Conservation (phyloP, 495 filamentous ascomycete genomes). For the Penicillium herquei region DNA sequence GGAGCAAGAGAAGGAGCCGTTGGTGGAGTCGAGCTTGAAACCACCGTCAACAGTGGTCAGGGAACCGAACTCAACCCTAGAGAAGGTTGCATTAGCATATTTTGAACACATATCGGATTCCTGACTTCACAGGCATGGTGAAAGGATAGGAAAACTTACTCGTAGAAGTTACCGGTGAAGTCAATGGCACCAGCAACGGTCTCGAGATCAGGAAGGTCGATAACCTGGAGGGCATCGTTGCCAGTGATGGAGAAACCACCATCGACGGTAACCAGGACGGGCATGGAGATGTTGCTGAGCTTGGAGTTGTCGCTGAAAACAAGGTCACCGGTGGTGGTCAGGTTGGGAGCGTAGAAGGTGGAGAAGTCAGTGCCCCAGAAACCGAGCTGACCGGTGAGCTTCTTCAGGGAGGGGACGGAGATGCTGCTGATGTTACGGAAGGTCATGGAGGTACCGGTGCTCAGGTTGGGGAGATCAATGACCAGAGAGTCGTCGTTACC, state of each 20-base stretch:
- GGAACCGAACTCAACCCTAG: slow-evolving; percentile 65
- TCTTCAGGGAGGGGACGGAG: slow-evolving; percentile 70
- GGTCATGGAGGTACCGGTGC: slow-evolving; percentile 77
- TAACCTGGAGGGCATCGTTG: slow-evolving; percentile 68
- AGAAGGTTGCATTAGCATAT: slow-evolving; percentile 10
- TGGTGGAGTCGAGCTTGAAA: slow-evolving; percentile 78
- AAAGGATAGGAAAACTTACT: slow-evolving; percentile 55
- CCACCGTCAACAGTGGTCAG: slow-evolving; percentile 78
- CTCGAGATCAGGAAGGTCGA: slow-evolving; percentile 66
- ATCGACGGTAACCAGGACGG: slow-evolving; percentile 61
- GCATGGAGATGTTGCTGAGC: slow-evolving; percentile 75
- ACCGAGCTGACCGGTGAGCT: slow-evolving; percentile 74
- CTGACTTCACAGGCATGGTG: background rate
- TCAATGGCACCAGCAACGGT: slow-evolving; percentile 83
- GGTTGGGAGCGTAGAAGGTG: slow-evolving; percentile 69
- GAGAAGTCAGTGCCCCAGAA: slow-evolving; percentile 79
- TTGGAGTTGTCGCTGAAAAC: slow-evolving; percentile 75
- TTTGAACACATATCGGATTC: too few relatives aligned
- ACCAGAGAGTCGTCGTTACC: slow-evolving; percentile 53
- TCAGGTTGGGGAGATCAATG: slow-evolving; percentile 77
- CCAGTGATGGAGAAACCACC: slow-evolving; percentile 83
- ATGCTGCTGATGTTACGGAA: slow-evolving; percentile 79
- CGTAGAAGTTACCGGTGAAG: slow-evolving; percentile 79
- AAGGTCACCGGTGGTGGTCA: slow-evolving; percentile 74
- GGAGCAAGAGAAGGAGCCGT: slow-evolving; percentile 56